phyloP scores from a whole-genome alignment of 1,284 basidiomycete genomes.

The Waitea zeae region DNA sequence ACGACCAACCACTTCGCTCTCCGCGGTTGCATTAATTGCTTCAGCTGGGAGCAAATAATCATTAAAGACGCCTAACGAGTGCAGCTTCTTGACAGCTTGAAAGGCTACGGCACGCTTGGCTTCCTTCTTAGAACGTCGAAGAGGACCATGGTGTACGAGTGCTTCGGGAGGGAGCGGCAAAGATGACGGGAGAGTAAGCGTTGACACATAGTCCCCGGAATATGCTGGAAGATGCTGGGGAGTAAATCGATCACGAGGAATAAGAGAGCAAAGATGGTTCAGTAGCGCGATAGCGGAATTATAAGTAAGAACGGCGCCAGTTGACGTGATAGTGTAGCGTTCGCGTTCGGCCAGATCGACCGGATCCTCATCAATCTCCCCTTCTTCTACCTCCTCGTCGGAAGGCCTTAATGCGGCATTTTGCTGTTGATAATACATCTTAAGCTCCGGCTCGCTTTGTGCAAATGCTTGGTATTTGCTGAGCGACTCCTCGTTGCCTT shows the following conservation, averaged over 20 bases:
- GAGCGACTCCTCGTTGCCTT: slow-evolving; percentile 33
- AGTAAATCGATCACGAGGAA: slow-evolving; percentile 58
- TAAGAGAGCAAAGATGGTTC: slow-evolving; percentile 53
- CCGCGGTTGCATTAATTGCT: slow-evolving; percentile 22
- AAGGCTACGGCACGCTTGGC: slow-evolving; percentile 72
- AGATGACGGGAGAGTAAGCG: slow-evolving; percentile 46
- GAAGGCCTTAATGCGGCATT: slow-evolving; percentile 14
- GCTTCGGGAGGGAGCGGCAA: slow-evolving; percentile 41
- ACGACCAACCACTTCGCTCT: slow-evolving; percentile 33
- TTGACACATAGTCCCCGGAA: slow-evolving; percentile 34
- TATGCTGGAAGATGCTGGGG: slow-evolving; percentile 40
- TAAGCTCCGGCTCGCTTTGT: slow-evolving; percentile 44
- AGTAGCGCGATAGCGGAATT: slow-evolving; percentile 53
- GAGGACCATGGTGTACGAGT: slow-evolving; percentile 37
- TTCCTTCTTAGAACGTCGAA: slow-evolving; percentile 49
- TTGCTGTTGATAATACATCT: slow-evolving; percentile 38
- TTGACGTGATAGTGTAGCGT: slow-evolving; percentile 49
- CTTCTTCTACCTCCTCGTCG: slow-evolving; percentile 26
- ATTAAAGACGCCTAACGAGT: slow-evolving; percentile 58
- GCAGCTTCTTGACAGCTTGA: slow-evolving; percentile 47
- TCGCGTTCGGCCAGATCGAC: slow-evolving; percentile 46
- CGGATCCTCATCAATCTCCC: slow-evolving; percentile 24
- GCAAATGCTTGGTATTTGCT: slow-evolving; percentile 39
- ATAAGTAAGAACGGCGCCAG: slow-evolving; percentile 63
- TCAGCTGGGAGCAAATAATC: slow-evolving; percentile 53